Percentiles rank a stretch among this genome's conserved stretches.
Conservation (phyloP, 441 rosid species). For the Adansonia rubrostipa region DNA sequence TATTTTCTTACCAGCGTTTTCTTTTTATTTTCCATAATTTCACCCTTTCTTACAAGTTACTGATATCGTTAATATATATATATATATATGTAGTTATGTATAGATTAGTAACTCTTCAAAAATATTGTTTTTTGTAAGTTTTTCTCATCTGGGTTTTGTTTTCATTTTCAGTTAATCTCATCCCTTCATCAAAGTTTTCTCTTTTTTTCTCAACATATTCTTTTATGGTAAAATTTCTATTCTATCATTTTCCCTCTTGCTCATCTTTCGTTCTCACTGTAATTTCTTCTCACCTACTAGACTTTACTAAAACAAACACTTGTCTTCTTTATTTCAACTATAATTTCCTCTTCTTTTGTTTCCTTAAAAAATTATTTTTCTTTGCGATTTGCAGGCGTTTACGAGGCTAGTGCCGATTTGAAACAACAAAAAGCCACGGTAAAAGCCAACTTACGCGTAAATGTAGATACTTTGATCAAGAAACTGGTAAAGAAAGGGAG, state of each 20-base stretch:
- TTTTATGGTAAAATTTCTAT: conserved; percentile 3
- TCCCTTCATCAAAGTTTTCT: conserved; percentile 15
- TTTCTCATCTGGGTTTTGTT: conserved; percentile 21
- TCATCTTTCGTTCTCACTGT: not conserved
- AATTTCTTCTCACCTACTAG: not conserved
- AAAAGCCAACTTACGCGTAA: conserved; percentile 52
- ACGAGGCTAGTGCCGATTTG: conserved; percentile 57
- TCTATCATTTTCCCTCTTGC: not conserved
- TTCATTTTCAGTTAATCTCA: conserved; percentile 8
- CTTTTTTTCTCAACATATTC: conserved; percentile 4
- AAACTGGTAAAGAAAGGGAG: conserved; percentile 67
- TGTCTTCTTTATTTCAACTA: not conserved
- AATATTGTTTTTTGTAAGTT: not conserved
- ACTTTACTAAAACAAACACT: not conserved
- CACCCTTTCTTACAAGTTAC: not conserved
- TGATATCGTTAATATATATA: not conserved
- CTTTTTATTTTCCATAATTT: not conserved
- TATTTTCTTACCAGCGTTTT: not conserved
- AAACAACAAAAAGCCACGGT: conserved; percentile 73
- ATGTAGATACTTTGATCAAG: conserved; percentile 61
- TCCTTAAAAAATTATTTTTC: not conserved
- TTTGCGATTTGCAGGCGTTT: conserved; percentile 57
- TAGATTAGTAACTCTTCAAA: not conserved
- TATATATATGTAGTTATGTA: not conserved
- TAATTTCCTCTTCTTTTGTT: not conserved